Conservation (phyloP, 106 monocot species). For the Dactylorhiza incarnata region DNA sequence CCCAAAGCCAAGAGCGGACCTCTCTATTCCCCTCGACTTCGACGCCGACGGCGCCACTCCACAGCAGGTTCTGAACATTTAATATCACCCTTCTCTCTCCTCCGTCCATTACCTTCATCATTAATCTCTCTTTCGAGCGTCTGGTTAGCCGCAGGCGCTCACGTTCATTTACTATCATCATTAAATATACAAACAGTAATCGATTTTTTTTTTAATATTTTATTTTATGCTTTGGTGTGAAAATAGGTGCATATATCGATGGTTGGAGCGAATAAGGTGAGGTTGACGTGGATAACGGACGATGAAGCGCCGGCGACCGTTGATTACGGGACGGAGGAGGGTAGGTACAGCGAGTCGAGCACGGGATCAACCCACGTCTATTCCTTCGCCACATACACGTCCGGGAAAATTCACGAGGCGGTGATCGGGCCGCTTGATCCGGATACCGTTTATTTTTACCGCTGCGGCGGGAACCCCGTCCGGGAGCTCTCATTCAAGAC, state of each 20-base stretch:
- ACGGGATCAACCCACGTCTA: conserved; percentile 40
- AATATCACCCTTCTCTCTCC: too few species aligned
- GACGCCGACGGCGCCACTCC: conserved; percentile 49
- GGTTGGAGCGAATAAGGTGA: conserved; percentile 52
- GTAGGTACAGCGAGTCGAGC: neutral
- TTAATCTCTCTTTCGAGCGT: too few species aligned
- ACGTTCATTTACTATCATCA: too few species aligned
- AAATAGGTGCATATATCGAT: conserved; percentile 69
- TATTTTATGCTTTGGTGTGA: neutral
- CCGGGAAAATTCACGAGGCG: conserved; percentile 42
- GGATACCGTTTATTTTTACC: conserved; percentile 37
- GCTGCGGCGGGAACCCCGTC: conserved; percentile 18
- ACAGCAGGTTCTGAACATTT: conserved; percentile 42
- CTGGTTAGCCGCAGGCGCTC: too few species aligned
- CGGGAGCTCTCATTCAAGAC: conserved; percentile 32
- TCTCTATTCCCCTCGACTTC: conserved; percentile 25
- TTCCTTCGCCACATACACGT: conserved; percentile 39
- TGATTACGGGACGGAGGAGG: conserved; percentile 45
- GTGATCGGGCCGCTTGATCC: conserved; percentile 47
- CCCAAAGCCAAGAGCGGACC: conserved; percentile 30
- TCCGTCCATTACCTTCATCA: too few species aligned
- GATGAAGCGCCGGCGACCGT: conserved; percentile 32
- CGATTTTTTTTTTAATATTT: neutral
- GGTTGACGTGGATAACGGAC: conserved; percentile 68
- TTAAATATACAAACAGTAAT: too few species aligned